These are phyloP conservation scores for Suillus hirtellus DNA, from an alignment of 768 basidiomycete species.

Conservation along the genomic window DNA sequence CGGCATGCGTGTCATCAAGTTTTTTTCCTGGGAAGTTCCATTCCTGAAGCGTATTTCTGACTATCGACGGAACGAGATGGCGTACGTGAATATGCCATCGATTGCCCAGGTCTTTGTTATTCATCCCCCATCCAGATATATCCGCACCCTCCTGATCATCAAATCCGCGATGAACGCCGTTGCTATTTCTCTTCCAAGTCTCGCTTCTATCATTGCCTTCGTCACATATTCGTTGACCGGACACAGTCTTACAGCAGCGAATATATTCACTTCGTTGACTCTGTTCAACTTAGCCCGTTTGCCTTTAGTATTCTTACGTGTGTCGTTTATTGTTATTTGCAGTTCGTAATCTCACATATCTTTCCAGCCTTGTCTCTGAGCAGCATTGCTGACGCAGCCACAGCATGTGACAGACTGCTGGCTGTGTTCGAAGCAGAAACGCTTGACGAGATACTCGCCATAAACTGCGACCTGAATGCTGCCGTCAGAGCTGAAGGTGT, in stretches of 20 bases:
- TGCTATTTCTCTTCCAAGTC: conserved; percentile 67
- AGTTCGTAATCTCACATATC: conserved; percentile 12
- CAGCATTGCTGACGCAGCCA: conserved; percentile 81
- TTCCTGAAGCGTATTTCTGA: conserved; percentile 73
- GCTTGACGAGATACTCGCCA: conserved; percentile 54
- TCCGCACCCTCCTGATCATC: conserved; percentile 65
- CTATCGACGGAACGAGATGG: conserved; percentile 72
- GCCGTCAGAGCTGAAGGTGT: conserved; percentile 71
- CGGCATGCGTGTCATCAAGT: conserved; percentile 91
- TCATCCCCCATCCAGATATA: conserved; percentile 41
- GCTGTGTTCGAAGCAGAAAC: conserved; percentile 86
- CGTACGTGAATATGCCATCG: conserved; percentile 33
- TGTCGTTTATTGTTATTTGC: conserved; percentile 15
- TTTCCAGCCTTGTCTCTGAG: conserved; percentile 63
- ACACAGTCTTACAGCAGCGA: conserved; percentile 64
- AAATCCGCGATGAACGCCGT: conserved; percentile 69
- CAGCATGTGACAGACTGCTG: conserved; percentile 74
- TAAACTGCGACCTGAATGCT: conserved; percentile 54
- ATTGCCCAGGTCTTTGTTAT: conserved; percentile 12
- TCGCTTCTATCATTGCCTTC: conserved; percentile 78
- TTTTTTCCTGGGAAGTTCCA: conserved; percentile 85
- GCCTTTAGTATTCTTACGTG: conserved; percentile 74
- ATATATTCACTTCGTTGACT: conserved; percentile 82
- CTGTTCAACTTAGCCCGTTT: conserved; percentile 82
- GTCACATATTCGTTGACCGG: conserved; percentile 76